Evolutionary conservation across 192 early-diverging fungal genomes (phyloP), one percentile per base, ranked within the genome.

Genomic region (Dissophora globulifera): DNA sequence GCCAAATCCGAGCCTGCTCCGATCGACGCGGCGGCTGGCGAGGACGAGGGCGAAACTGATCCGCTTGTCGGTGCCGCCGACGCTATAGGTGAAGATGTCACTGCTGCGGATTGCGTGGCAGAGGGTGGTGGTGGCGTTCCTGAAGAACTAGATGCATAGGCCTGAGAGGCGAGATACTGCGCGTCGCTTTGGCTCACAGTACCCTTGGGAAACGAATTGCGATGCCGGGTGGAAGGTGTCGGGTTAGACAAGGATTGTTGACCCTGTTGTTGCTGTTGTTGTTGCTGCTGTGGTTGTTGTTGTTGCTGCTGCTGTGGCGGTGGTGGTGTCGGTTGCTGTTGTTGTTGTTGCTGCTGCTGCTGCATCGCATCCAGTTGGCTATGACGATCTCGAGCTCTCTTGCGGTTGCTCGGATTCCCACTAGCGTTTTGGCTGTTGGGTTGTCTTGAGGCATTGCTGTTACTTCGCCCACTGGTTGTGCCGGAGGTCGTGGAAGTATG

Each of bases 321-420:
- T 6, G 22, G 19, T 9, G 22, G 6, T 16, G 22, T 19, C 46
- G 46, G 6, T 55, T 53, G 51, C 51, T 57, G 41, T 43, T n/a
- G n/a, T n/a, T n/a, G n/a, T n/a, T n/a, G 6, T 55, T 53, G 51
- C 51, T 57, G 41, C 31, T 60, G 43, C 35, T 51, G 49, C 26
- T 51, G 49, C 22, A 62, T 16, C 13, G 47, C 58, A 1, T 76
- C 72, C 29, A 67, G 19, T 22, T 76, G 72, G n/a, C 63, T 67
- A 33, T 62, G 72, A 17, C 72, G 72, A 57, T 76, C 72, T 1
- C 72, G 57, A 1, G 72, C 67, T 20, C 64, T 66, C 25, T 64
- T 50, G 31, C 72, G 56, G 16, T 41, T 0, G 13, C 19, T 43
- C 29, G 55, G 0, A 51, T 35, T 32, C 16, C 33, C 27, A 22